phyloP scores from a whole-genome alignment of 768 basidiomycete genomes.

The Kwoniella newhampshirensis region DNA sequence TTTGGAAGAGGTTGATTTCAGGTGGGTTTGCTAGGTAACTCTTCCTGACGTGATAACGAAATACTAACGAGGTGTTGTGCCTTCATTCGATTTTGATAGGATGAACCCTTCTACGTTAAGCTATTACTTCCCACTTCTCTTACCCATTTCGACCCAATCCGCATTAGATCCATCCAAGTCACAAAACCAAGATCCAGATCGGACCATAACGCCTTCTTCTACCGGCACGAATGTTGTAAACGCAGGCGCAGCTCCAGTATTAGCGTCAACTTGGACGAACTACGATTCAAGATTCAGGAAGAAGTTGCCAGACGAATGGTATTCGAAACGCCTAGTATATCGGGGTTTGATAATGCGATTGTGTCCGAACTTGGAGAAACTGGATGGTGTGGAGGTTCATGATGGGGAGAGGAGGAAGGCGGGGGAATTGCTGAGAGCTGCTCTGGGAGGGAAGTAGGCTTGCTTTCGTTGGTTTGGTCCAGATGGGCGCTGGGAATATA shows the following conservation, averaged over 20 bases:
- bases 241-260: too few species aligned
- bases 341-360: conserved; percentile 82
- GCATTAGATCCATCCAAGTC: conserved; percentile 7
- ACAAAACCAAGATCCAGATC: conserved; percentile 57
- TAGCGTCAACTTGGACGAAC: conserved; percentile 62
- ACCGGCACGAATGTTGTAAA: conserved; percentile 3
- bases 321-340: conserved; percentile 82
- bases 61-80: neutral
- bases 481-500: too few species aligned
- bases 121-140: conserved; percentile 88
- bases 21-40: conserved; percentile 60
- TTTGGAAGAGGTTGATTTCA: conserved; percentile 85
- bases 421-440: conserved; percentile 57
- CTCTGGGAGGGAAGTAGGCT: conserved; percentile 2
- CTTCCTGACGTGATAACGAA: neutral
- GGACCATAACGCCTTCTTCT: conserved; percentile 61
- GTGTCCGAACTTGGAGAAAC: conserved; percentile 64
- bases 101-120: conserved; percentile 98
- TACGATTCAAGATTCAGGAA: conserved; percentile 83
- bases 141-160: conserved; percentile 57
- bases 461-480: too few species aligned
- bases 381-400: conserved; percentile 84
- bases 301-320: conserved; percentile 82
- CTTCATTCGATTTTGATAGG: conserved; percentile 45
- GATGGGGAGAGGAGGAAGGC: conserved; percentile 85